These are phyloP conservation scores for Iberis pinnata DNA, from an alignment of 345 rosid genomes.

Conservation along the genomic window DNA sequence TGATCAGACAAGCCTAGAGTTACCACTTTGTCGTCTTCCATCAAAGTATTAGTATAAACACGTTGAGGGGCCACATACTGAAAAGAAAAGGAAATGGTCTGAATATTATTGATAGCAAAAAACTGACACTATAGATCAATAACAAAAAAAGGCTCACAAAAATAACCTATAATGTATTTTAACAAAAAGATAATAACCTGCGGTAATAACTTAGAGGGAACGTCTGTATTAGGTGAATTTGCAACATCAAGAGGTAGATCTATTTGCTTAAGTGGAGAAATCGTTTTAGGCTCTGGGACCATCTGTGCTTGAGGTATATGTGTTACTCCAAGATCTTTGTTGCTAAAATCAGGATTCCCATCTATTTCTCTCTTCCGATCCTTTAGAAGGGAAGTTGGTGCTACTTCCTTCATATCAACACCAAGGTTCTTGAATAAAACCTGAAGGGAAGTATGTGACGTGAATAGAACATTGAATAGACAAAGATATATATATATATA, in stretches of 20 bases:
- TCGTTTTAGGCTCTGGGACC: slow-evolving; percentile 61
- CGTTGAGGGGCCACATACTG: slow-evolving; percentile 69
- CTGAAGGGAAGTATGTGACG: slow-evolving; percentile 31
- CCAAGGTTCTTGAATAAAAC: slow-evolving; percentile 84
- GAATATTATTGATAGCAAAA: not conserved
- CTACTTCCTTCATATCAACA: slow-evolving; percentile 83
- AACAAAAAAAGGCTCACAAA: no score
- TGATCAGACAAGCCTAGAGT: slow-evolving; percentile 74
- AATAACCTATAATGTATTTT: no score
- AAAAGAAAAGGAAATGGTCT: slow-evolving; percentile 21
- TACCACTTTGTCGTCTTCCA: slow-evolving; percentile 80
- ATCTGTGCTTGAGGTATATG: slow-evolving; percentile 55
- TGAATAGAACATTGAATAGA: not conserved
- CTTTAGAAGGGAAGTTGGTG: slow-evolving; percentile 81
- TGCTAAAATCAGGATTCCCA: slow-evolving; percentile 96
- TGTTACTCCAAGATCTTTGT: slow-evolving; percentile 62
- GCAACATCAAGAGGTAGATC: slow-evolving; percentile 55
- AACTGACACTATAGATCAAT: not conserved
- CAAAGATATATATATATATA: no score
- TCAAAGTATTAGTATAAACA: slow-evolving; percentile 48
- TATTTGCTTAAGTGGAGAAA: slow-evolving; percentile 55
- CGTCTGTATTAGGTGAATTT: slow-evolving; percentile 59
- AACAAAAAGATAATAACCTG: slow-evolving; percentile 54
- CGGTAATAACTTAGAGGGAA: slow-evolving; percentile 55
- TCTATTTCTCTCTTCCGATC: slow-evolving; percentile 87